phyloP scores from a whole-genome alignment of 1,139 yeast species.

The Scheffersomyces quercinus region DNA sequence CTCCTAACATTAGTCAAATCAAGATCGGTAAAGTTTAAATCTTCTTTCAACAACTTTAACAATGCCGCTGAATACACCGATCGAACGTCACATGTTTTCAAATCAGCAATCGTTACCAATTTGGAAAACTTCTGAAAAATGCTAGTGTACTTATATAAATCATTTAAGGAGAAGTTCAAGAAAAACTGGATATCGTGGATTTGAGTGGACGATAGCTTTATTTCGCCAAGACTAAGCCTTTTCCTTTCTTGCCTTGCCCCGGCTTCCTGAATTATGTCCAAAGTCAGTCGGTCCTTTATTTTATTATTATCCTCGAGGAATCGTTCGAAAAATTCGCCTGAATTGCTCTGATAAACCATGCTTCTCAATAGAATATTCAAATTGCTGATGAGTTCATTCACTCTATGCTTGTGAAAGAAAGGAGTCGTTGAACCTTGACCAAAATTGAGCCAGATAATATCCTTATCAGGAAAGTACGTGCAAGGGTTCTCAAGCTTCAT shows the following conservation, averaged over 20 bases:
- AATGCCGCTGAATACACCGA: conserved; percentile 11
- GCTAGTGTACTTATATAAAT: conserved; percentile 37
- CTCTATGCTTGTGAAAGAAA: conserved; percentile 34
- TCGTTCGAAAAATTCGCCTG: conserved; percentile 41
- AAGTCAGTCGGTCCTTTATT: conserved; percentile 24
- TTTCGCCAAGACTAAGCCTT: conserved; percentile 21
- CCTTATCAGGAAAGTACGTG: conserved; percentile 40
- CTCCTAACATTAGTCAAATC: neutral
- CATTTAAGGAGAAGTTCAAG: conserved; percentile 52
- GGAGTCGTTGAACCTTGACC: conserved; percentile 30
- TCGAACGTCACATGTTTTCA: conserved; percentile 46
- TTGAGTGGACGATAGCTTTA: conserved; percentile 25
- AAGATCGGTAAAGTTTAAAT: neutral
- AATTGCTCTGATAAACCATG: conserved; percentile 27
- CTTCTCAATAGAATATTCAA: conserved; percentile 49
- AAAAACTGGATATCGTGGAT: conserved; percentile 57
- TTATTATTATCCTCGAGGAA: conserved; percentile 26
- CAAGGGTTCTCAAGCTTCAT: conserved; percentile 37
- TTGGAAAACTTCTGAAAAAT: conserved; percentile 42
- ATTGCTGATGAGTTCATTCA: conserved; percentile 49
- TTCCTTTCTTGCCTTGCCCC: conserved; percentile 17
- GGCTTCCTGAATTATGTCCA: conserved; percentile 33
- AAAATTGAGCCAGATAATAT: conserved; percentile 38
- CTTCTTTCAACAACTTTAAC: neutral
- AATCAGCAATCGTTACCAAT: conserved; percentile 40